Evolutionary conservation across 2,329 filamentous ascomycete species (phyloP).

Genomic region (Botryotinia narcissicola): DNA sequence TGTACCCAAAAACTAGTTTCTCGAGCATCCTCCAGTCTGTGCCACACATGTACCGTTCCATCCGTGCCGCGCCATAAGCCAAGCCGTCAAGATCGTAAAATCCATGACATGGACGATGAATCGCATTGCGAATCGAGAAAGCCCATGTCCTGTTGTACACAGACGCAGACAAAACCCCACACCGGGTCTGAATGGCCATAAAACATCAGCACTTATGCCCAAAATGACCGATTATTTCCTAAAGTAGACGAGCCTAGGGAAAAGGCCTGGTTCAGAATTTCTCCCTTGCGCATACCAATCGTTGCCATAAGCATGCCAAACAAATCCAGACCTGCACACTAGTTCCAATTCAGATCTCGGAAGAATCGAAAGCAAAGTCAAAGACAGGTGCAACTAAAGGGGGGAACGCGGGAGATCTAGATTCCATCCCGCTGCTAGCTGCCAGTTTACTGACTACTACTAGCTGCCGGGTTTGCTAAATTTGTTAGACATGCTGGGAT

Average conservation of each 20-base stretch:
- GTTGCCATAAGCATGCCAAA: background rate
- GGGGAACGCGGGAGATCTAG: background rate
- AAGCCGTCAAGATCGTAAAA: background rate
- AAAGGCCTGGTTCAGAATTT: background rate
- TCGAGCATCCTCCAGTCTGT: background rate
- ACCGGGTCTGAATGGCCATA: background rate
- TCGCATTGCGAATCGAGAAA: background rate
- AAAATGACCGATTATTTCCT: background rate
- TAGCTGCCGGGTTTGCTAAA: background rate
- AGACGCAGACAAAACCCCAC: background rate
- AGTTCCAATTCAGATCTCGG: background rate
- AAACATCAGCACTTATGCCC: background rate
- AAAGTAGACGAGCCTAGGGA: background rate
- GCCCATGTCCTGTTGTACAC: background rate
- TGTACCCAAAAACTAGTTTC: background rate
- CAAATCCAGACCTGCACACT: background rate
- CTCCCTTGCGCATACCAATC: background rate
- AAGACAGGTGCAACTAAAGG: background rate
- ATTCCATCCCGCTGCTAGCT: background rate
- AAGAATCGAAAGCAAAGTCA: background rate
- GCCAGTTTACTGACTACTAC: background rate
- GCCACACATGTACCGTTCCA: background rate
- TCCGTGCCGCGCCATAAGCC: background rate
- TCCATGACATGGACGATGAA: background rate
- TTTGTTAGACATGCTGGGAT: background rate